Percentiles rank a stretch among this genome's conserved stretches.
These are phyloP conservation scores for Neonectria ditissima DNA, from an alignment of 2,329 filamentous ascomycete species.

Conservation along the genomic window DNA sequence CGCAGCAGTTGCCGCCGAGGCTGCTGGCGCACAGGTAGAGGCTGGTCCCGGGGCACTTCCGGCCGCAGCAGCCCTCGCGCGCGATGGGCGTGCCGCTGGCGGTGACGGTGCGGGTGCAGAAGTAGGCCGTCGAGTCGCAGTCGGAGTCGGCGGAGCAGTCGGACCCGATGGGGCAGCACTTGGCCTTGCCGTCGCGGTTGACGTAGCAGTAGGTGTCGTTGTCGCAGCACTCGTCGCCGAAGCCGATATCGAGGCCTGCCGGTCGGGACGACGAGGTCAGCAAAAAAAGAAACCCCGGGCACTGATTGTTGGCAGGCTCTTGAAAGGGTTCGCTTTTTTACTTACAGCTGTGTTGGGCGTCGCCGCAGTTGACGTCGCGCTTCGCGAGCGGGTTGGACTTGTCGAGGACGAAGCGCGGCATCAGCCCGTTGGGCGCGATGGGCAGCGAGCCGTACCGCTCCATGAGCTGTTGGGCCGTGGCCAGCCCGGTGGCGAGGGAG, in stretches of 20 bases:
- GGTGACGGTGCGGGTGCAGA: slow-evolving; percentile 48
- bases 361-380: slow-evolving; percentile 45
- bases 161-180: slow-evolving; percentile 58
- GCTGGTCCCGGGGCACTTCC: slow-evolving; percentile 55
- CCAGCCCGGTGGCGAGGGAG: slow-evolving; percentile 28
- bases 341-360: slow-evolving; percentile 49
- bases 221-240: slow-evolving; percentile 54
- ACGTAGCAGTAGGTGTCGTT: slow-evolving; percentile 61
- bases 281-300: too few species aligned
- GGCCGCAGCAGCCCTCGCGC: slow-evolving; percentile 53
- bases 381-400: slow-evolving; percentile 44
- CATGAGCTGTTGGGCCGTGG: slow-evolving; percentile 30
- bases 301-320: neutral
- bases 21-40: slow-evolving; percentile 58
- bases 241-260: slow-evolving; percentile 57
- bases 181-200: slow-evolving; percentile 46
- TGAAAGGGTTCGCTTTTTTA: too few species aligned
- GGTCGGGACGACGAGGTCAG: neutral
- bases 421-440: slow-evolving; percentile 44
- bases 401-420: slow-evolving; percentile 48
- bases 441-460: slow-evolving; percentile 38
- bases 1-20: slow-evolving; percentile 64
- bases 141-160: slow-evolving; percentile 53
- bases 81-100: slow-evolving; percentile 44
- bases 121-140: slow-evolving; percentile 51